phyloP scores from a whole-genome alignment of 1,284 basidiomycete species.

The Xerocomus nothofagi region DNA sequence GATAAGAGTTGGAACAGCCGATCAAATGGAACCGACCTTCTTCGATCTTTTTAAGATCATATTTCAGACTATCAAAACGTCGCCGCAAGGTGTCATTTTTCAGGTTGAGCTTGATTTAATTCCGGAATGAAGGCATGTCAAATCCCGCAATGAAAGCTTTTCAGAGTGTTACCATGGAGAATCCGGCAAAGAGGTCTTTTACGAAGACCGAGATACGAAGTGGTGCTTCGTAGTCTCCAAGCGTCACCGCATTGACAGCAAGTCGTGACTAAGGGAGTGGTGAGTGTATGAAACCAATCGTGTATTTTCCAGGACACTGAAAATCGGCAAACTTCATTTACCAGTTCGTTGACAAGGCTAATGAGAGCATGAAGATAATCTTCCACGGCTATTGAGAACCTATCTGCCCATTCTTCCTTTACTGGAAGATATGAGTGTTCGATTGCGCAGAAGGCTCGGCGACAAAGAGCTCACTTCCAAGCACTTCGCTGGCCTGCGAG shows the following conservation, averaged over 20 bases:
- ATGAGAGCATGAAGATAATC: slow-evolving; percentile 88
- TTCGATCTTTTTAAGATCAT: slow-evolving; percentile 88
- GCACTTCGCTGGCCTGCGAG: slow-evolving; percentile 46
- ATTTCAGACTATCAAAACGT: slow-evolving; percentile 81
- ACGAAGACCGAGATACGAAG: slow-evolving; percentile 79
- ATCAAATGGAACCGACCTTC: slow-evolving; percentile 56
- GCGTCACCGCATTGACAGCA: slow-evolving; percentile 79
- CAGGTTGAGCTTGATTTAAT: slow-evolving; percentile 67
- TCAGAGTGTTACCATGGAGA: slow-evolving; percentile 62
- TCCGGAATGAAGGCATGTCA: slow-evolving; percentile 9
- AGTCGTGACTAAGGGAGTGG: slow-evolving; percentile 62
- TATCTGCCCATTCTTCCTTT: slow-evolving; percentile 66
- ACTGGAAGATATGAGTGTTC: slow-evolving; percentile 44
- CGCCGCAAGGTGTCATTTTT: slow-evolving; percentile 81
- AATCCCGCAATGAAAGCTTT: slow-evolving; percentile 2
- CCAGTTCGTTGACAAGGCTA: slow-evolving; percentile 79
- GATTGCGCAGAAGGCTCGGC: slow-evolving; percentile 1
- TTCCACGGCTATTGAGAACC: slow-evolving; percentile 67
- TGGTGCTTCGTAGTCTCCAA: slow-evolving; percentile 80
- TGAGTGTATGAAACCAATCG: slow-evolving; percentile 6
- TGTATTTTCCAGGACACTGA: not conserved
- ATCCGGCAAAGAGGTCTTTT: slow-evolving; percentile 80
- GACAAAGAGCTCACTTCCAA: slow-evolving; percentile 60
- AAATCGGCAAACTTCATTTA: slow-evolving; percentile 36
- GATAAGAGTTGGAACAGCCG: slow-evolving; percentile 7